These are phyloP conservation scores for Colletotrichum endophyticum DNA, from an alignment of 2,329 filamentous ascomycete genomes.

Conservation along the genomic window DNA sequence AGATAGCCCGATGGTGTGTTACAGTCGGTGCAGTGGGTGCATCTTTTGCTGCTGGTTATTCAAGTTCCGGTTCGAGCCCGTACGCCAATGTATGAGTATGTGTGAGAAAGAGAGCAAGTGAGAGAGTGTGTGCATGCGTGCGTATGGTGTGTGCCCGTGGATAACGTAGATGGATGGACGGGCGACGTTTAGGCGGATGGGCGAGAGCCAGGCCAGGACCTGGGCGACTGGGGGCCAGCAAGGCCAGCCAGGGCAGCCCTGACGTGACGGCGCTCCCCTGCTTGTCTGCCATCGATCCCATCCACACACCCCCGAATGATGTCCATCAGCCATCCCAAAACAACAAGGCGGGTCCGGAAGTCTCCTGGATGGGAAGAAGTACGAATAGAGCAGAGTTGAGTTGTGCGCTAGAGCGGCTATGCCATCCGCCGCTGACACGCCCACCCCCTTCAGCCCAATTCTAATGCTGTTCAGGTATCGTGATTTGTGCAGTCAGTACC, in stretches of 20 bases:
- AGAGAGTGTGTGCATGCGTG: neutral
- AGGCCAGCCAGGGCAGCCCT: constrained; percentile 1
- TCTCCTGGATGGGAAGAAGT: neutral
- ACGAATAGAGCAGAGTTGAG: neutral
- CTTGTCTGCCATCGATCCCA: neutral
- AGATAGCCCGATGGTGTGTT: neutral
- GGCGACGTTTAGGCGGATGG: constrained; percentile 1
- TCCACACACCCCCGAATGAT: neutral
- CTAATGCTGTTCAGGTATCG: constrained; percentile 12
- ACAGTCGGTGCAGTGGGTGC: neutral
- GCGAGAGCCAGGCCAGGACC: neutral
- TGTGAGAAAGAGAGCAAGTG: neutral
- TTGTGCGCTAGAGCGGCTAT: constrained; percentile 21
- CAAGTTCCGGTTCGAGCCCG: neutral
- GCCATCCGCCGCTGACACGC: constrained; percentile 17
- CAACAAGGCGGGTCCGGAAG: constrained; percentile 6
- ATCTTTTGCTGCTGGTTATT: neutral
- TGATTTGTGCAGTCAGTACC: constrained; percentile 2
- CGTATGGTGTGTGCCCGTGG: neutral
- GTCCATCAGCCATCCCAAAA: constrained; percentile 13
- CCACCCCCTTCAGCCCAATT: constrained; percentile 15
- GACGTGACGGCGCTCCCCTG: constrained; percentile 7
- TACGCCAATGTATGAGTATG: neutral
- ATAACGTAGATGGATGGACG: neutral
- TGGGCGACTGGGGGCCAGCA: neutral